Evolutionary conservation across 2,329 filamentous ascomycete genomes (phyloP), one percentile per base, ranked within the genome.

Genomic region (Epichloe typhina): DNA sequence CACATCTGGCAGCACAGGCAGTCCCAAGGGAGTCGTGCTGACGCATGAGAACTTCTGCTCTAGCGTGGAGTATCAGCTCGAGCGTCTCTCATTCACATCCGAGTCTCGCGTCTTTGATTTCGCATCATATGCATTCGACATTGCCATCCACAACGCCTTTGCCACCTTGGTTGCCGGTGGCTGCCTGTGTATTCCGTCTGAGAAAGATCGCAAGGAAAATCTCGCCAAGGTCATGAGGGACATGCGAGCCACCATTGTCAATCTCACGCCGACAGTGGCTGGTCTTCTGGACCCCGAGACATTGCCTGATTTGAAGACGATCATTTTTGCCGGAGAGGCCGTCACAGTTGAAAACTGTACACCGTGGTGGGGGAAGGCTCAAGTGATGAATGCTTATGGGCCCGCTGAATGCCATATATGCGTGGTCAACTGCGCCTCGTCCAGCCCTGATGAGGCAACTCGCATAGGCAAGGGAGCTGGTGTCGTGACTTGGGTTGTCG

Each of bases 381-480:
- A 12, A 3, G 5, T 49, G 2, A 23, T 46, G 11, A 49, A 38
- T 36, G 40, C 23, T 3, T 52, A 52, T 15, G 50, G 50, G 9
- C 50, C 50, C 5, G 33, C 40, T 11, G 50, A 52, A 31, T 49
- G 46, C 23, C 23, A 26, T 26, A 26, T 26, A 26, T 26, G 23
- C 23, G 23, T 26, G 23, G 23, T 26, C 23, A 26, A 26, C 23
- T 26, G 23, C 23, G 23, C 23, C 7, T 26, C 23, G 23, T 69
- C 47, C 75, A 83, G 50, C 67, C 70, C 0, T 70, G 12, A 33
- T 9, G 9, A 13, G 13, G 21, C 26, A 8, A 39, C n/a, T n/a
- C 5, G 23, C 1, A 49, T 52, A 8, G 46, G 50, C 3, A 47
- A 17, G 7, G 46, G 46, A n/a, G 40, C 45, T 37, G 50, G 46